Conservation (phyloP, 208 protist species). For the Lotmaria passim region DNA sequence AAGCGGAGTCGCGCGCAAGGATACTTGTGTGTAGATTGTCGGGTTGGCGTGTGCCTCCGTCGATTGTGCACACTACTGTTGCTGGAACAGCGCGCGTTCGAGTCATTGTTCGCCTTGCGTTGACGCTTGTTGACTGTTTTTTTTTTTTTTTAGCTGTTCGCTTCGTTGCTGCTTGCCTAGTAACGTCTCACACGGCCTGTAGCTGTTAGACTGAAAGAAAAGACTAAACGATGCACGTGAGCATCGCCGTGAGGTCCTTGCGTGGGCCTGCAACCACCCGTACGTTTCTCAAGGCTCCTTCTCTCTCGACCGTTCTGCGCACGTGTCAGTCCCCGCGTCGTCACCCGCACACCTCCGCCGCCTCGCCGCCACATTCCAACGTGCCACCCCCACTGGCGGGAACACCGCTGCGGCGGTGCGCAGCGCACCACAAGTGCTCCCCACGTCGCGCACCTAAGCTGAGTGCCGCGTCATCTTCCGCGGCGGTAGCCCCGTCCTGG, state of each 20-base stretch:
- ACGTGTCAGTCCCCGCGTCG: neutral
- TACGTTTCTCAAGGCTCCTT: neutral
- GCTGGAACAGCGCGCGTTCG: too few relatives aligned
- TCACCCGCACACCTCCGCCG: neutral
- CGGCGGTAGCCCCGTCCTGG: constrained; percentile 5
- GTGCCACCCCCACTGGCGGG: constrained; percentile 20
- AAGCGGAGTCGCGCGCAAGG: too few relatives aligned
- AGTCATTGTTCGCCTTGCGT: too few relatives aligned
- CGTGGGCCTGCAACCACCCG: neutral
- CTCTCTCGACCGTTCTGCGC: neutral
- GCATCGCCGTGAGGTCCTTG: neutral
- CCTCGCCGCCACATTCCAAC: constrained; percentile 3
- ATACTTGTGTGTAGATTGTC: too few relatives aligned
- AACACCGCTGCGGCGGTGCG: constrained; percentile 5
- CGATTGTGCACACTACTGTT: too few relatives aligned
- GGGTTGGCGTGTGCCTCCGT: too few relatives aligned
- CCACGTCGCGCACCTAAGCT: neutral
- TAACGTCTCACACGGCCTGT: too few relatives aligned
- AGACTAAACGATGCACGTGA: constrained; percentile 5
- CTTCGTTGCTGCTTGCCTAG: too few relatives aligned
- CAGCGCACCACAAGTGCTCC: neutral
- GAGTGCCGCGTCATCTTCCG: neutral
- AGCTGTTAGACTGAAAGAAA: too few relatives aligned
- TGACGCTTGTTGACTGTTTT: too few relatives aligned
- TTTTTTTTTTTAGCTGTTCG: neutral